Evolutionary conservation across 768 basidiomycete genomes (phyloP), one percentile per base, ranked within the genome.

Genomic region (Porpolomopsis calyptriformis): DNA sequence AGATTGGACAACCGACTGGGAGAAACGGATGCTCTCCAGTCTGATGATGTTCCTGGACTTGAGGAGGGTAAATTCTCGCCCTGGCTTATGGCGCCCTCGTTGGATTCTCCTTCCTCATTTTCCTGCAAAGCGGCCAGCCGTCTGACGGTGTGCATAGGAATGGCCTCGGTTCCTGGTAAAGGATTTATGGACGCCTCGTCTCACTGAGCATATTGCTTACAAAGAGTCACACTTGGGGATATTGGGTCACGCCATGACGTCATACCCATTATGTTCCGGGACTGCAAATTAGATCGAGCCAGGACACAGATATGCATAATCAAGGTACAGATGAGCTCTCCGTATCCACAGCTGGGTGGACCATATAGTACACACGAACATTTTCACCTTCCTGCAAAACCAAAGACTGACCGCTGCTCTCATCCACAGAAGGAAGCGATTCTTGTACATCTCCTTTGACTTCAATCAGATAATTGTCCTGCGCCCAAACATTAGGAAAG

Each of bases 381-480:
- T 80, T 75, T 34, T 75, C 76, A 8, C 71, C 77, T 8, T 71
- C 72, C 48, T 69, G 62, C 8, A 71, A 61, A 40, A 64, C 60
- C 10, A 73, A 72, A 23, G 75, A 72, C 46, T 69, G 69, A 52
- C 69, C 73, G 43, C 70, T 77, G 45, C 76, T 75, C 37, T 81
- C 81, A 35, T 76, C 77, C 54, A 70, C 71, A 3, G 80, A 82
- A 31, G 74, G 78, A 44, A 90, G 64, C 11, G 83, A 83, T 9
- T 91, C 84, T 53, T 88, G 79, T 2, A 85, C 82, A 54, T 91
- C 86, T 16, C 89, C 91, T 37, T 70, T 77, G 46, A 91, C 71
- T 60, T 89, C 87, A 4, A 97, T 68, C 16, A 97, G 69, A 61
- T 80, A 94, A 54, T 81, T 80, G 55, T 92, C 89, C 88, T 92